Evolutionary conservation across 192 early-diverging fungal species (phyloP).

Genomic region (Backusella parvicylindrica): DNA sequence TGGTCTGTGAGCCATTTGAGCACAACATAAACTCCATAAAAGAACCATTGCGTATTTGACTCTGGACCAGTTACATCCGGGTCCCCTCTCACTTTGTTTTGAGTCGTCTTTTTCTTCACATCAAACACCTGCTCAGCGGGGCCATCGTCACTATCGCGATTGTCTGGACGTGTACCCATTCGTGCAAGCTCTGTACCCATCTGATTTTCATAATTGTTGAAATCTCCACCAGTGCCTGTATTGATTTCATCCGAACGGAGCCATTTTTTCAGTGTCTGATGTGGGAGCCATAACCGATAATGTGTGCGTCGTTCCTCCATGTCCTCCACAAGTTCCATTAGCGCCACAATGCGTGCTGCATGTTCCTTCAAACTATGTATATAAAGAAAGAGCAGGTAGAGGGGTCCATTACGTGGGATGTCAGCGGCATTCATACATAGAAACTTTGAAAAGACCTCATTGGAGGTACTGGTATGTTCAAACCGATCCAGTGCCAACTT

Average conservation of each 20-base stretch:
- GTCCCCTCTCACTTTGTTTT: neutral
- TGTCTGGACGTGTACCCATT: slow-evolving; percentile 2
- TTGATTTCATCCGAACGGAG: neutral
- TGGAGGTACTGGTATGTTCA: neutral
- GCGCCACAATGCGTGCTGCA: neutral
- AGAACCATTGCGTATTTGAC: slow-evolving; percentile 20
- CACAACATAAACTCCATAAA: slow-evolving; percentile 10
- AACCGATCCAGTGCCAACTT: neutral
- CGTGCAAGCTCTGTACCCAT: neutral
- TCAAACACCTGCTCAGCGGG: neutral
- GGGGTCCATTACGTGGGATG: neutral
- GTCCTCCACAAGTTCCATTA: neutral
- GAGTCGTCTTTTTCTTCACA: neutral
- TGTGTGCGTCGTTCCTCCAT: slow-evolving; percentile 3
- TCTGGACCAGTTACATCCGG: slow-evolving; percentile 28
- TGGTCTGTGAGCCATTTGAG: slow-evolving; percentile 19
- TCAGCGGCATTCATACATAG: neutral
- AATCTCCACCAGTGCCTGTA: neutral
- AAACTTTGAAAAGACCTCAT: neutral
- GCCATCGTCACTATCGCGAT: neutral
- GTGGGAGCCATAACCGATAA: neutral
- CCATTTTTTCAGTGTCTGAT: slow-evolving; percentile 17
- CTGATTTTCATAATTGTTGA: neutral
- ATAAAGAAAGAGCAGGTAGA: neutral
- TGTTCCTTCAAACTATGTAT: neutral